Base-by-base conservation (phyloP, 305 asterid genomes). In the Fraxinus albicans region DNA sequence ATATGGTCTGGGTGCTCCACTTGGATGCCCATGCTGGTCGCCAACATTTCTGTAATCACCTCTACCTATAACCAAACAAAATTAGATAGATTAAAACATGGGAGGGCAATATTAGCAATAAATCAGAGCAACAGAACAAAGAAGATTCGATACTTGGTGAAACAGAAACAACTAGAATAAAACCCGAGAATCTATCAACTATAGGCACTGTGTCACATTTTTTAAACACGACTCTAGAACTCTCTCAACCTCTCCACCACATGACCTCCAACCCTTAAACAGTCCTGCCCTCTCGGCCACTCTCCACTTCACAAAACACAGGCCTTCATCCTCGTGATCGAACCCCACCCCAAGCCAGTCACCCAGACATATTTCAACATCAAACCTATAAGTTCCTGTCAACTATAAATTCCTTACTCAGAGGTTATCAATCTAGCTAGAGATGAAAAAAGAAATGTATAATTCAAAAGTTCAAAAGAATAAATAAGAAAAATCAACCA, bases 1-100 rank as follows among this genome's bases (percentile, higher is more conserved):
- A 33, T 88, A 84, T 36, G 97, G 91, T 85, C 94, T 90, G 44
- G 98, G 92, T 82, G 89, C 83, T 27, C 97, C 94, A 83, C 92
- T 87, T 10, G 91, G 89, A 83, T 89, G 91, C 42, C 94, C 95
- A 25, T 93, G 96, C 77, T 90, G 93, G 69, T 60, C 77, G 77
- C 81, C 82, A 70, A 94, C 91, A 82, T 87, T 89, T 85, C 95
- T 87, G 88, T 89, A 87, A 83, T 92, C 98, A 84, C 88, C 92
- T 87, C 97, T 91, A 82, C 98, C 99, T 95, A 89, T 79, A 76
- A 79, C 65, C 75, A 82, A 77, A 81, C 80, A 77, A 35, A 6
- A 36, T 15, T 60, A 33, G 76, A 69, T 12, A 13, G 40, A 29
- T 69, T 29, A 69, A 69, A 69, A 69, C 38, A 29, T 27, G 1